Evolutionary conservation across 108 stramenopile genomes (phyloP).

Genomic region (Cyclotella baltica): DNA sequence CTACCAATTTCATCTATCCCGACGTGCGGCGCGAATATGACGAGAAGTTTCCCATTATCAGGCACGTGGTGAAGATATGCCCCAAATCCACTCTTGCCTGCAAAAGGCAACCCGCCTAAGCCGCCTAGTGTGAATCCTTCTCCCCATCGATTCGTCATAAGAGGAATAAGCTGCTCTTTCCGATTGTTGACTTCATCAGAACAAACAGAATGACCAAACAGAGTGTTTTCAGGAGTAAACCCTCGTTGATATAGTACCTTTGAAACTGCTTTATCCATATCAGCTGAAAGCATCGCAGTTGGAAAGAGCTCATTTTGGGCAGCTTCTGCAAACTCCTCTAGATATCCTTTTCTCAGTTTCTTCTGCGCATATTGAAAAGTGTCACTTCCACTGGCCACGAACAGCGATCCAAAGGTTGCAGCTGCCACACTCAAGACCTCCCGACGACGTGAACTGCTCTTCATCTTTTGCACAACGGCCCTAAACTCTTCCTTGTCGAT

Average conservation of each 20-base stretch:
- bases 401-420: constrained; percentile 37
- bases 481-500: constrained; percentile 50
- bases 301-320: constrained; percentile 31
- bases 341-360: constrained; percentile 13
- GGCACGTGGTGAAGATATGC: constrained; percentile 56
- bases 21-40: constrained; percentile 53
- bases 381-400: constrained; percentile 26
- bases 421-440: constrained; percentile 37
- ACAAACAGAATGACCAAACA: constrained; percentile 47
- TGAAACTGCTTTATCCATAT: constrained; percentile 32
- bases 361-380: constrained; percentile 48
- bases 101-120: constrained; percentile 50
- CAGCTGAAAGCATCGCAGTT: constrained; percentile 41
- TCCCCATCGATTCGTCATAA: constrained; percentile 42
- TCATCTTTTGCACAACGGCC: constrained; percentile 32
- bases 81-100: constrained; percentile 48
- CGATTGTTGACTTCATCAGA: constrained; percentile 50
- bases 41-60: constrained; percentile 37
- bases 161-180: constrained; percentile 39
- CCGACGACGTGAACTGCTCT: constrained; percentile 30
- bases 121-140: constrained; percentile 50
- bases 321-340: constrained; percentile 31
- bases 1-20: constrained; percentile 37
- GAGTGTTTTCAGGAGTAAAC: constrained; percentile 49
- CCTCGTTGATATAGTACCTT: constrained; percentile 27